A percentile compares a stretch with the other conserved stretches of the same genome.
Conservation (phyloP, 768 basidiomycete genomes). For the Boletellus emodensis region DNA sequence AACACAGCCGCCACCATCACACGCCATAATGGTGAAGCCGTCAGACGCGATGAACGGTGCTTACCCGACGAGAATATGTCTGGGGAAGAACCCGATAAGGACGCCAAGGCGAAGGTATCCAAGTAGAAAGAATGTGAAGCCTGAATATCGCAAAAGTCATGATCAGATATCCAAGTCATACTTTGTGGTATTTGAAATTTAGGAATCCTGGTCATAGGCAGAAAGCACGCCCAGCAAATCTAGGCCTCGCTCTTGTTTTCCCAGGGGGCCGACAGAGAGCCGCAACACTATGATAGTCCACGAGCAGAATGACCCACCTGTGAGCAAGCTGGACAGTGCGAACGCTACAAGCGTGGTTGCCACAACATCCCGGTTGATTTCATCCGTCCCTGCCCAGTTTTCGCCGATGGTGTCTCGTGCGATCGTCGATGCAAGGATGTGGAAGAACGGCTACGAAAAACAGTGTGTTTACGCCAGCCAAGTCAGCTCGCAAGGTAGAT, state of each 20-base stretch:
- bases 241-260: neutral
- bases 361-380: slow-evolving; percentile 66
- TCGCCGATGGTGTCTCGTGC: slow-evolving; percentile 48
- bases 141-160: slow-evolving; percentile 1
- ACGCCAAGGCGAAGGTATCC: slow-evolving; percentile 80
- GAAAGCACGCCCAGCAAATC: neutral
- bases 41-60: slow-evolving; percentile 23
- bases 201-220: slow-evolving; percentile 1
- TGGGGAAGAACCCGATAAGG: slow-evolving; percentile 91
- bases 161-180: slow-evolving; percentile 6
- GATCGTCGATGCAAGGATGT: slow-evolving; percentile 81
- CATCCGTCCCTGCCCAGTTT: slow-evolving; percentile 40
- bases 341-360: slow-evolving; percentile 91
- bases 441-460: slow-evolving; percentile 78
- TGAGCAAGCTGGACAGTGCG: slow-evolving; percentile 81
- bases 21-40: neutral
- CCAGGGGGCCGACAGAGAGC: neutral
- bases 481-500: neutral
- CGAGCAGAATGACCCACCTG: slow-evolving; percentile 46
- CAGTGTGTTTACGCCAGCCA: neutral
- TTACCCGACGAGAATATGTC: slow-evolving; percentile 94
- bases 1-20: neutral
- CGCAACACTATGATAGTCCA: neutral
- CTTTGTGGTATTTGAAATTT: slow-evolving; percentile 8
- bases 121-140: slow-evolving; percentile 77